These are phyloP conservation scores for Chaetomium strumarium DNA, from an alignment of 2,329 filamentous ascomycete genomes.

Conservation along the genomic window DNA sequence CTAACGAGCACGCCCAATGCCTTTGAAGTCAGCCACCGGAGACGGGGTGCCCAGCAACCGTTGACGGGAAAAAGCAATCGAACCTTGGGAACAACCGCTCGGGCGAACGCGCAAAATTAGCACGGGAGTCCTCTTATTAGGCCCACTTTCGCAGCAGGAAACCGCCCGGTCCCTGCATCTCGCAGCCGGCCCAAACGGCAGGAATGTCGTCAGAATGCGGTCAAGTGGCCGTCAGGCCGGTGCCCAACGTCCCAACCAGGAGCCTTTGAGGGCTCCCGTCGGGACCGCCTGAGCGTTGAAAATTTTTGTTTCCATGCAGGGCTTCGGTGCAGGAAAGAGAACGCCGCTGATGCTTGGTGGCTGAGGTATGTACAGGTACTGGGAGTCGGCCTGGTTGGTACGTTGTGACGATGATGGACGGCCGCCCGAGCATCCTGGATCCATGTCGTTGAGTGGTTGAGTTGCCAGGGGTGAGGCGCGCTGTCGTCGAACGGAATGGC, in stretches of 20 bases:
- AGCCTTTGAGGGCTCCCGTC: slow-evolving; percentile 12
- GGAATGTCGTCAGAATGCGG: background rate
- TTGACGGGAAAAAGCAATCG: background rate
- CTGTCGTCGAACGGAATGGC: slow-evolving; percentile 31
- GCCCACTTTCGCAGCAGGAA: background rate
- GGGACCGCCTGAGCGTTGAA: slow-evolving; percentile 19
- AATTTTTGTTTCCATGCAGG: background rate
- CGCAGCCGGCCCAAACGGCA: background rate
- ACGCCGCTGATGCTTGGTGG: background rate
- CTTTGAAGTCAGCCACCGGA: background rate
- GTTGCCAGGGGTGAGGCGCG: slow-evolving; percentile 21
- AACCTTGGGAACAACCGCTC: background rate
- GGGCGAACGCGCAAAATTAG: background rate
- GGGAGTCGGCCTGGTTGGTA: no score
- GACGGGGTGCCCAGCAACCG: background rate
- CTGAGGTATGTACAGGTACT: slow-evolving; percentile 4
- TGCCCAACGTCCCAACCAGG: slow-evolving; percentile 22
- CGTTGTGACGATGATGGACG: slow-evolving; percentile 26
- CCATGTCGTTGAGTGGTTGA: slow-evolving; percentile 34
- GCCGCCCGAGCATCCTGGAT: slow-evolving; percentile 33
- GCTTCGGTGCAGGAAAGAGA: slow-evolving; percentile 6
- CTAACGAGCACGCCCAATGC: background rate
- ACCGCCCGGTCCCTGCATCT: background rate
- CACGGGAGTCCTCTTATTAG: background rate
- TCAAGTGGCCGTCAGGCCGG: background rate